A percentile compares a stretch with the other conserved stretches of the same genome.
phyloP scores from a whole-genome alignment of 345 rosid genomes.

The Gossypium sturtianum region DNA sequence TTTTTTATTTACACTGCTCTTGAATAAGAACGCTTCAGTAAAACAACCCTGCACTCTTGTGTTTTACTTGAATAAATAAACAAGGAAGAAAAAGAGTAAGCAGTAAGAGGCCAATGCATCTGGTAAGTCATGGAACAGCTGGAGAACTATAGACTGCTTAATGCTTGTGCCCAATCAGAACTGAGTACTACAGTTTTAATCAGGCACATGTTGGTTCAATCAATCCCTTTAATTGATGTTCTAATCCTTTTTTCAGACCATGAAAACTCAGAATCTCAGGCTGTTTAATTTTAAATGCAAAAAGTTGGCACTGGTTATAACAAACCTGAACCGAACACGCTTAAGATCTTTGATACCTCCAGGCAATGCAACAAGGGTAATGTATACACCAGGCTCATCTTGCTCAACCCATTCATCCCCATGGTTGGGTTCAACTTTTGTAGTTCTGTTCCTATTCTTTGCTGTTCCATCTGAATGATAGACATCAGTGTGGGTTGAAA shows the following conservation, averaged over 20 bases:
- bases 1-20: background rate
- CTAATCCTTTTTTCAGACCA: background rate
- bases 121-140: background rate
- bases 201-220: background rate
- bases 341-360: constrained; percentile 72
- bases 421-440: constrained; percentile 37
- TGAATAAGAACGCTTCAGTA: background rate
- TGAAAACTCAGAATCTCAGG: background rate
- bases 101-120: background rate
- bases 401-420: constrained; percentile 74
- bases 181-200: background rate
- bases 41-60: background rate
- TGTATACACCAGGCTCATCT: constrained; percentile 69
- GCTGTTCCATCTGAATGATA: constrained; percentile 36
- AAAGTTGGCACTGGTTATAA: background rate
- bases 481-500: constrained; percentile 29
- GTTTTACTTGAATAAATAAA: background rate
- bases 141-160: background rate
- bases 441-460: constrained; percentile 32
- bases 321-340: constrained; percentile 78
- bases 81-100: background rate
- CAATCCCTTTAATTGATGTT: background rate
- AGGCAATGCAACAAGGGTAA: constrained; percentile 58
- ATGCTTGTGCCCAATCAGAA: background rate
- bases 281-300: background rate